phyloP scores from a whole-genome alignment of 805 yeast genomes.

The Priceomyces haplophilus region DNA sequence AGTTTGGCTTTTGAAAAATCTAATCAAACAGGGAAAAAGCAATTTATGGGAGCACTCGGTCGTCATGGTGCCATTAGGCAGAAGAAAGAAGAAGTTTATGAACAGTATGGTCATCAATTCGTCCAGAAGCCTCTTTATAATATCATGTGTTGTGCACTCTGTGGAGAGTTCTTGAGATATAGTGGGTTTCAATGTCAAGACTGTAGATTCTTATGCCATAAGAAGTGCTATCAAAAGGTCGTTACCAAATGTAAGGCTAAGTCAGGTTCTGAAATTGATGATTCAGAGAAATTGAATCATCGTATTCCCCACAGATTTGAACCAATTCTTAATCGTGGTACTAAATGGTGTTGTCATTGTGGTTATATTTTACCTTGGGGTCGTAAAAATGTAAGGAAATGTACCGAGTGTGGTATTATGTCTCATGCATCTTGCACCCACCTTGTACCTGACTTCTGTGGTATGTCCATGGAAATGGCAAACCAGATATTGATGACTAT shows the following conservation, averaged over 20 bases:
- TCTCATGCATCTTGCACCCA: slow-evolving; percentile 92
- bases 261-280: slow-evolving; percentile 66
- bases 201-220: slow-evolving; percentile 76
- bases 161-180: slow-evolving; percentile 91
- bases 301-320: slow-evolving; percentile 96
- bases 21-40: slow-evolving; percentile 31
- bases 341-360: slow-evolving; percentile 99
- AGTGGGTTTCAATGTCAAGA: slow-evolving; percentile 87
- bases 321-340: slow-evolving; percentile 87
- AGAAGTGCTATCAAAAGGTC: slow-evolving; percentile 74
- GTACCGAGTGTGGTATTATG: slow-evolving; percentile 91
- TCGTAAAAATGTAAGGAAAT: slow-evolving; percentile 84
- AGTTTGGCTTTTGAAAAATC: slow-evolving; percentile 76
- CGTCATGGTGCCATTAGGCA: slow-evolving; percentile 99
- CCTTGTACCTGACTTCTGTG: slow-evolving; percentile 96
- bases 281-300: slow-evolving; percentile 83
- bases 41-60: slow-evolving; percentile 46
- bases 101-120: slow-evolving; percentile 96
- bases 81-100: slow-evolving; percentile 85
- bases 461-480: slow-evolving; percentile 97
- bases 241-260: slow-evolving; percentile 82
- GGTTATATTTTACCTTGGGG: slow-evolving; percentile 97
- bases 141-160: slow-evolving; percentile 95
- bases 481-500: slow-evolving; percentile 83
- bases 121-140: slow-evolving; percentile 93